Conservation (phyloP, 306 rosid species). For the Canavalia gladiata region DNA sequence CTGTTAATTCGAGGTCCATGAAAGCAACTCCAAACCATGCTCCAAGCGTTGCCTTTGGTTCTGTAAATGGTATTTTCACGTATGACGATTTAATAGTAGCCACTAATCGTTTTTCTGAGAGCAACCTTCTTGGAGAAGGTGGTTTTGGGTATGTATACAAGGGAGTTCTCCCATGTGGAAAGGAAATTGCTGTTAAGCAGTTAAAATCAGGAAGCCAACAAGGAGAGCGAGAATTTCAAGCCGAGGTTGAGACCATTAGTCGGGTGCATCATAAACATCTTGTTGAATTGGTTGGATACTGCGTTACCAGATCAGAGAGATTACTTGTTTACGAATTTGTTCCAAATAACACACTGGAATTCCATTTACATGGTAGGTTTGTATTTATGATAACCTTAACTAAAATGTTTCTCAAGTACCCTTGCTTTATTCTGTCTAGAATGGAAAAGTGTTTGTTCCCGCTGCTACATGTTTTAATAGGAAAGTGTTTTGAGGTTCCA, state of each 20-base stretch:
- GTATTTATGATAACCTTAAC: neutral
- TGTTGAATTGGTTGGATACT: conserved; percentile 63
- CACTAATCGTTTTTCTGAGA: conserved; percentile 58
- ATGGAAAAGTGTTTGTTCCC: neutral
- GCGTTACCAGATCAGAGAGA: conserved; percentile 53
- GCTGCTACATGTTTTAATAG: no score
- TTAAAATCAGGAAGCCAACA: conserved; percentile 60
- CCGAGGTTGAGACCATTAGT: conserved; percentile 67
- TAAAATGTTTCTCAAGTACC: neutral
- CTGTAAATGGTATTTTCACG: conserved; percentile 48
- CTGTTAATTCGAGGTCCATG: conserved; percentile 23
- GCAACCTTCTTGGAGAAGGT: conserved; percentile 68
- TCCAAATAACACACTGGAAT: conserved; percentile 67
- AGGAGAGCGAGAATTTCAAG: conserved; percentile 65
- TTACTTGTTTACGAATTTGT: conserved; percentile 65
- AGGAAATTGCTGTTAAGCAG: conserved; percentile 65
- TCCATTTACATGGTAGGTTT: conserved; percentile 63
- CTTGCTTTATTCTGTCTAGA: conserved; percentile 1
- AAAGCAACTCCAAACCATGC: conserved; percentile 40
- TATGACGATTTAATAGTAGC: conserved; percentile 59
- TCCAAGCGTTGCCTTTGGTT: conserved; percentile 35
- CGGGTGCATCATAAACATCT: conserved; percentile 70
- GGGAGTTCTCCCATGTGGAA: conserved; percentile 64
- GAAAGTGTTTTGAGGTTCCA: neutral
- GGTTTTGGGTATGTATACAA: conserved; percentile 66